These are phyloP conservation scores for Aspergillus awamori DNA, from an alignment of 2,329 filamentous ascomycete species.

Conservation along the genomic window DNA sequence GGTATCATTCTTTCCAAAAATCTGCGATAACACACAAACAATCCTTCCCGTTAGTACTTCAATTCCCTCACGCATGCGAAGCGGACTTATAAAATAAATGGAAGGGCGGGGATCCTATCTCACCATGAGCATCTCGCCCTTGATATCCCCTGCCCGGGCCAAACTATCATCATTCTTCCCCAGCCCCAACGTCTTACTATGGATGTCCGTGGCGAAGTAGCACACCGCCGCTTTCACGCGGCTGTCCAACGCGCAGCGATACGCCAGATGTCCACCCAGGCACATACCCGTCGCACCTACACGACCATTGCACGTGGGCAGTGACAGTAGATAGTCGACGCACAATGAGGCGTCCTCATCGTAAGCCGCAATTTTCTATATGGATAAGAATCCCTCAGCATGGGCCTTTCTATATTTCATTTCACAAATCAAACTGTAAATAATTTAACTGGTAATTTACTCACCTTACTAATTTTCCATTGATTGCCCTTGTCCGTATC, in stretches of 20 bases:
- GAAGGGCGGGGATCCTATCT: slow-evolving; percentile 14
- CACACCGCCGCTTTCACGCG: slow-evolving; percentile 76
- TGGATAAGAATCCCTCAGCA: background rate
- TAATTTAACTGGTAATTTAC: background rate
- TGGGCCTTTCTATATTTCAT: background rate
- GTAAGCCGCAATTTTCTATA: slow-evolving; percentile 77
- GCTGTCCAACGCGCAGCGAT: slow-evolving; percentile 71
- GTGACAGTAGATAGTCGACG: slow-evolving; percentile 69
- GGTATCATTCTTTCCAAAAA: slow-evolving; percentile 88
- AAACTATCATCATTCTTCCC: slow-evolving; percentile 66
- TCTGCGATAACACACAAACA: slow-evolving; percentile 63
- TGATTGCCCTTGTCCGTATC: slow-evolving; percentile 87
- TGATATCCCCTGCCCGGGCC: slow-evolving; percentile 65
- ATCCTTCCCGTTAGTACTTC: slow-evolving; percentile 23
- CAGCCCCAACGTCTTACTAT: slow-evolving; percentile 74
- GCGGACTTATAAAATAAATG: background rate
- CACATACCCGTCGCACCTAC: slow-evolving; percentile 89
- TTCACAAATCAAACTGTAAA: background rate
- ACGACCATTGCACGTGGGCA: slow-evolving; percentile 77
- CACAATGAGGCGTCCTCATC: slow-evolving; percentile 74
- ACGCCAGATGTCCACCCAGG: slow-evolving; percentile 85
- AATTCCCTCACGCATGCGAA: background rate
- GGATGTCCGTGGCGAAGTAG: slow-evolving; percentile 93
- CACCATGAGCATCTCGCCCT: slow-evolving; percentile 76
- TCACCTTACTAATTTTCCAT: slow-evolving; percentile 79